Base-by-base conservation (phyloP, 768 basidiomycete genomes). In the Vararia minispora region DNA sequence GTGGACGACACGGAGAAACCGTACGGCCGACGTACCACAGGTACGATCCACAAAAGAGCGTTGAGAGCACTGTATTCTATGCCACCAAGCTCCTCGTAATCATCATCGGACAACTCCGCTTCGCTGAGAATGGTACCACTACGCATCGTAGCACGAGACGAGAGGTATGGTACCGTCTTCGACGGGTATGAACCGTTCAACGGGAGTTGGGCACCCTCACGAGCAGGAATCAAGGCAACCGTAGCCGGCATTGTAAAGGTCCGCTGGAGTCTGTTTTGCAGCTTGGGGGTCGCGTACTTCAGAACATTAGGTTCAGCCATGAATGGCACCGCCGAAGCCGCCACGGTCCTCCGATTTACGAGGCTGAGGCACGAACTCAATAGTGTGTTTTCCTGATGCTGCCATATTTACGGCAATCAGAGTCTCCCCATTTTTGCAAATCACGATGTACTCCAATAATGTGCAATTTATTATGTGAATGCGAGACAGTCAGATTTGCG, bases 11-110 rank as follows among this genome's bases (percentile, higher is more conserved):
- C n/a, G n/a, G n/a, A n/a, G n/a, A n/a, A n/a, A n/a, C n/a, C n/a
- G n/a, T n/a, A n/a, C n/a, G n/a, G n/a, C n/a, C n/a, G n/a, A n/a
- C n/a, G n/a, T n/a, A n/a, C n/a, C n/a, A n/a, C 51, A 94, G 72
- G 68, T 24, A 91, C 74, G 35, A 90, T 69, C 80, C 84, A 91
- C 11, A 87, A 58, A 31, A 94, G 56, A 3, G 77, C 72, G 32
- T 77, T 79, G 46, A 94, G 59, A 5, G 83, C 85, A 9, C 89
- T 71, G 54, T 85, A 97, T 56, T 98, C 92, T 8, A 92, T 78
- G 10, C 91, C 90, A 4, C 90, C 92, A 5, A 97, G 62, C 52
- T 92, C 88, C 43, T 92, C 86, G 51, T 83, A 61, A 46, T 95
- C 79, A 30, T 86, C 84, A 12, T 74, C 68, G 0, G 77, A 83